A percentile compares a stretch with the other conserved stretches of the same genome.
phyloP scores from a whole-genome alignment of 75 land plant genomes.

The Pseudotsuga menziesii region DNA sequence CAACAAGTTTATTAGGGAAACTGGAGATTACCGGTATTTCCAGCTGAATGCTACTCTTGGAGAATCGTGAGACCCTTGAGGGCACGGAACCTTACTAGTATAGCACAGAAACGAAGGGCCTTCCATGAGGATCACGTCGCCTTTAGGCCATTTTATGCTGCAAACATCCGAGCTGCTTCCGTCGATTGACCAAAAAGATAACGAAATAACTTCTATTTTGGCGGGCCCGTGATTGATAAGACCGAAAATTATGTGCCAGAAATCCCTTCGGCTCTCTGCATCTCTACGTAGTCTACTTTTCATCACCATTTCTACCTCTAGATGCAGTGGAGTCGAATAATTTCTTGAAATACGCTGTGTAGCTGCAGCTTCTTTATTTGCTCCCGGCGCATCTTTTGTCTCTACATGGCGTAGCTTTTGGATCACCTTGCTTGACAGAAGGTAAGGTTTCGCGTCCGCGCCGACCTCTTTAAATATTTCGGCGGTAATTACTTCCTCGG shows the following conservation, averaged over 20 bases:
- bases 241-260: conserved; percentile 24
- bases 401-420: not conserved
- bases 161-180: conserved; percentile 6
- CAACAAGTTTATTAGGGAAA: not conserved
- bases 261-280: conserved; percentile 10
- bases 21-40: conserved; percentile 17
- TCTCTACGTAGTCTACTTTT: conserved; percentile 11
- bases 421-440: not conserved
- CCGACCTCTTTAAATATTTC: not conserved
- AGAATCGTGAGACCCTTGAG: conserved; percentile 13
- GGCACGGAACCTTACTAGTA: conserved; percentile 17
- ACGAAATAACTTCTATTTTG: conserved; percentile 19
- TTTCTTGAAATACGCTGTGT: not conserved
- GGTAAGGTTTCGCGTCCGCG: not conserved
- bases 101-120: conserved; percentile 29
- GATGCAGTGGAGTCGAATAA: not conserved
- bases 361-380: not conserved
- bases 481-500: not conserved
- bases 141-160: conserved; percentile 20
- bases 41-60: conserved; percentile 26
- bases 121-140: conserved; percentile 22
- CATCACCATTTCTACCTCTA: conserved; percentile 25
- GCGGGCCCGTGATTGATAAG: conserved; percentile 14
- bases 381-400: not conserved
- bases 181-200: conserved; percentile 22